These are phyloP conservation scores for Inga laurina DNA, from an alignment of 306 rosid species.

Conservation along the genomic window DNA sequence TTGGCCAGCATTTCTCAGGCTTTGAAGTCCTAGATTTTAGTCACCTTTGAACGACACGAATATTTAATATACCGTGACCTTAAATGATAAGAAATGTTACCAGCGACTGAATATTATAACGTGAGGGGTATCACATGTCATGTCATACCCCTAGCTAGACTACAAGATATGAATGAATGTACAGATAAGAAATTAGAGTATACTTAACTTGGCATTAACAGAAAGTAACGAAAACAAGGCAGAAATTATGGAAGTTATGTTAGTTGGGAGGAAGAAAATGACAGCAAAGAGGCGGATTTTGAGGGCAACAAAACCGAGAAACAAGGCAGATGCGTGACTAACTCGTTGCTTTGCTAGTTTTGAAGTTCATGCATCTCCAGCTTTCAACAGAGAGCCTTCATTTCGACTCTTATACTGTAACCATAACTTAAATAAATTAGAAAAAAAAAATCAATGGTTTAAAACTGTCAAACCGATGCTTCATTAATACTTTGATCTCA, in stretches of 20 bases:
- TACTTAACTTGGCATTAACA: not conserved
- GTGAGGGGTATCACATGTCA: not conserved
- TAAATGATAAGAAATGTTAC: not conserved
- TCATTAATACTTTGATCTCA: too few species aligned
- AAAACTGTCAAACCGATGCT: too few species aligned
- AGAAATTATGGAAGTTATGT: not conserved
- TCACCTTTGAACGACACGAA: not conserved
- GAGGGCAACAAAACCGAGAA: not conserved
- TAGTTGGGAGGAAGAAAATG: not conserved
- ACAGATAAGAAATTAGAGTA: not conserved
- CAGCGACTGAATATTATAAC: not conserved
- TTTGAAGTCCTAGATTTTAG: not conserved
- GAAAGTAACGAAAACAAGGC: not conserved
- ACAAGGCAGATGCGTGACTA: slow-evolving; percentile 2
- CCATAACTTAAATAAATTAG: not conserved
- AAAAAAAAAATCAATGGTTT: not conserved
- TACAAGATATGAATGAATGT: not conserved
- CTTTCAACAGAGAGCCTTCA: not conserved
- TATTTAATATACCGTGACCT: not conserved
- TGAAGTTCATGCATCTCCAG: not conserved
- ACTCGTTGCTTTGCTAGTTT: not conserved
- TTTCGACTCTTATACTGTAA: not conserved
- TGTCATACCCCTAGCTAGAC: not conserved
- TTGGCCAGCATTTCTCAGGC: not conserved
- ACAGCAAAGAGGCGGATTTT: not conserved